A percentile compares a stretch with the other conserved stretches of the same genome.
These are phyloP conservation scores for Herpetospermum pedunculosum DNA, from an alignment of 306 rosid genomes.

Conservation along the genomic window DNA sequence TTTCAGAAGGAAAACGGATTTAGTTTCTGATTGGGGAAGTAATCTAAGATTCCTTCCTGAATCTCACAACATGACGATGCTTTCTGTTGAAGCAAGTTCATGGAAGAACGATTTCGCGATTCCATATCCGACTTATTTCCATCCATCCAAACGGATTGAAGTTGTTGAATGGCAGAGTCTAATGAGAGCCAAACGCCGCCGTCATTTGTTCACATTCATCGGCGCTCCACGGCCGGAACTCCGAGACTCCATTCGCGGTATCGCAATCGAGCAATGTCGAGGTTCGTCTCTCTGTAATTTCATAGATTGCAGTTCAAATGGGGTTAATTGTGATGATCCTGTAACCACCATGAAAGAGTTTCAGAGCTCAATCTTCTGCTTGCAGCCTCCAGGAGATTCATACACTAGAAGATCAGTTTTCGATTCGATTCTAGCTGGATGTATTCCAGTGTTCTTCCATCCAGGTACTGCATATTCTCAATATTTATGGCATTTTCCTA, in stretches of 20 bases:
- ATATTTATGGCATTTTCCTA: constrained; percentile 62
- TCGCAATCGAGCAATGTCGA: constrained; percentile 52
- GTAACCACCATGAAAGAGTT: constrained; percentile 41
- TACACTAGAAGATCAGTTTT: constrained; percentile 81
- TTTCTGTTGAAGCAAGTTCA: constrained; percentile 73
- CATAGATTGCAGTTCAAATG: constrained; percentile 48
- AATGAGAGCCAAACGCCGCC: constrained; percentile 30
- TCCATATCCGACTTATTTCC: constrained; percentile 76
- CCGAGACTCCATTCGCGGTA: constrained; percentile 39
- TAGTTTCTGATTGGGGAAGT: constrained; percentile 63
- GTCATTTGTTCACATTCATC: constrained; percentile 45
- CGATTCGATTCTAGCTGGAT: constrained; percentile 75
- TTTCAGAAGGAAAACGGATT: constrained; percentile 58
- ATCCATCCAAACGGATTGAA: constrained; percentile 32
- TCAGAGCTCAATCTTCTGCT: constrained; percentile 50
- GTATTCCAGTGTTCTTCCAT: constrained; percentile 84
- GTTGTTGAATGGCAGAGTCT: constrained; percentile 41
- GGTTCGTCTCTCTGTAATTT: constrained; percentile 37
- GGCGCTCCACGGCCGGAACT: constrained; percentile 79
- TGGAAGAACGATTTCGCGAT: constrained; percentile 83
- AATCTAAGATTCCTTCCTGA: constrained; percentile 63
- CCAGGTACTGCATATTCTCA: constrained; percentile 87
- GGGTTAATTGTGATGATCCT: constrained; percentile 53
- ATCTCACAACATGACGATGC: constrained; percentile 71
- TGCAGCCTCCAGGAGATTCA: constrained; percentile 86